phyloP scores from a whole-genome alignment of 2,329 filamentous ascomycete species.

The Microcyclospora tardicrescens region DNA sequence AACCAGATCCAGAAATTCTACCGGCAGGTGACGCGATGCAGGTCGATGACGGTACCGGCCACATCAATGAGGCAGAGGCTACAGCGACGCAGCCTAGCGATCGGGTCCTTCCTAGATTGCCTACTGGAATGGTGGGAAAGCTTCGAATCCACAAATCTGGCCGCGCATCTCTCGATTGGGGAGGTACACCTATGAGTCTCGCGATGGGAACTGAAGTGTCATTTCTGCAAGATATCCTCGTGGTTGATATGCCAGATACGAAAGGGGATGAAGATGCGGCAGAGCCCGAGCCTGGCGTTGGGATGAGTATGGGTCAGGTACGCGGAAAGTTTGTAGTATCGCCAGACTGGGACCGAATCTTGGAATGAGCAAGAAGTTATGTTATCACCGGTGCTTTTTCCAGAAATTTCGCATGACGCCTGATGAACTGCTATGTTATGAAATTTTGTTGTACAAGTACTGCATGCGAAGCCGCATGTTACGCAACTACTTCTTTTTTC shows the following conservation, averaged over 20 bases:
- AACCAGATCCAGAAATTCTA: slow-evolving; percentile 16
- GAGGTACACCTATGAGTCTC: slow-evolving; percentile 45
- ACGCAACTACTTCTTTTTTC: too few species aligned
- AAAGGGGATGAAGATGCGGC: slow-evolving; percentile 11
- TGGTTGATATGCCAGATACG: slow-evolving; percentile 22
- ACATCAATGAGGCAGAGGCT: background rate
- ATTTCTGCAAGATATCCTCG: slow-evolving; percentile 49
- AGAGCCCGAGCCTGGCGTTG: slow-evolving; percentile 24
- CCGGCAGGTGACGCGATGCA: slow-evolving; percentile 11
- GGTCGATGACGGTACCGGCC: slow-evolving; percentile 3
- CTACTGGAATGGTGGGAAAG: slow-evolving; percentile 46
- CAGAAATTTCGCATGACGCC: too few species aligned
- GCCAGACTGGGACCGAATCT: slow-evolving; percentile 40
- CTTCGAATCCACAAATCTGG: slow-evolving; percentile 49
- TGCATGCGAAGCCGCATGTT: too few species aligned
- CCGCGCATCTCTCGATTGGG: slow-evolving; percentile 49
- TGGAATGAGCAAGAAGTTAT: too few species aligned
- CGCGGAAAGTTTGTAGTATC: slow-evolving; percentile 51
- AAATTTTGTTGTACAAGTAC: too few species aligned
- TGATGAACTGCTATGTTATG: too few species aligned
- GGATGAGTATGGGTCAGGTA: slow-evolving; percentile 48
- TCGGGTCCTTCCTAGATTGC: slow-evolving; percentile 30
- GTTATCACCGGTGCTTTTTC: too few species aligned
- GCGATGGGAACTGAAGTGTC: slow-evolving; percentile 42
- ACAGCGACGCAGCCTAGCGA: slow-evolving; percentile 12